phyloP scores from a whole-genome alignment of 345 rosid genomes.

The Mercurialis annua region DNA sequence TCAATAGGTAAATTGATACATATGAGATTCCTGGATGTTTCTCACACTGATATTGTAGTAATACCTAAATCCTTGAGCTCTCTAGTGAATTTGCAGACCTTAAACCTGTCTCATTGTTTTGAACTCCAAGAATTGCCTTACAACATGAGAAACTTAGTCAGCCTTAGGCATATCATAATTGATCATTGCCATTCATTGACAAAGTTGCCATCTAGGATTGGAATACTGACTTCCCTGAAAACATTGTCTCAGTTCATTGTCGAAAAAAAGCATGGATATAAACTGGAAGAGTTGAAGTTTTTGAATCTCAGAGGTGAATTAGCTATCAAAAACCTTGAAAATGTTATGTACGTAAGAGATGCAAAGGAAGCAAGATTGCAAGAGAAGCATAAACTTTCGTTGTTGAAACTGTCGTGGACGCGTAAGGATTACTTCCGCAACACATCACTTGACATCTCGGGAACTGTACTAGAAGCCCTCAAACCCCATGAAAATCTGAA shows the following conservation, averaged over 20 bases:
- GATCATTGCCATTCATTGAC: not conserved
- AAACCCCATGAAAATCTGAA: conserved; percentile 9
- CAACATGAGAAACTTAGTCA: not conserved
- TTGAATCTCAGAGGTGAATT: conserved; percentile 6
- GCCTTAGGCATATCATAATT: conserved; percentile 1
- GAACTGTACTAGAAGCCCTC: not conserved
- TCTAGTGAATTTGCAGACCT: conserved; percentile 5
- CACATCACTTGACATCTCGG: not conserved
- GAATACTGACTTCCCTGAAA: conserved; percentile 2
- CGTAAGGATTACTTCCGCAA: not conserved
- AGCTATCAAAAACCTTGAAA: conserved; percentile 5
- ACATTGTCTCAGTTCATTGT: not conserved
- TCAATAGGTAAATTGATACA: conserved; percentile 5
- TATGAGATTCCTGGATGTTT: not conserved
- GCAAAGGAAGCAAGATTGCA: conserved; percentile 1
- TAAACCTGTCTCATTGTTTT: conserved; percentile 8
- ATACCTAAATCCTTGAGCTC: not conserved
- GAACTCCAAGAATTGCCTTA: conserved; percentile 3
- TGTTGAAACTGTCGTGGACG: not conserved
- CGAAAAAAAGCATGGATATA: not conserved
- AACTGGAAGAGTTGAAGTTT: conserved; percentile 6
- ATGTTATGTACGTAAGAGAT: not conserved
- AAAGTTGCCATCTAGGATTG: conserved; percentile 4
- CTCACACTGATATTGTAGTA: conserved; percentile 3
- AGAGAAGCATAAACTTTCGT: not conserved